Evolutionary conservation across 1,284 basidiomycete species (phyloP).

Genomic region (Naganishia albida): DNA sequence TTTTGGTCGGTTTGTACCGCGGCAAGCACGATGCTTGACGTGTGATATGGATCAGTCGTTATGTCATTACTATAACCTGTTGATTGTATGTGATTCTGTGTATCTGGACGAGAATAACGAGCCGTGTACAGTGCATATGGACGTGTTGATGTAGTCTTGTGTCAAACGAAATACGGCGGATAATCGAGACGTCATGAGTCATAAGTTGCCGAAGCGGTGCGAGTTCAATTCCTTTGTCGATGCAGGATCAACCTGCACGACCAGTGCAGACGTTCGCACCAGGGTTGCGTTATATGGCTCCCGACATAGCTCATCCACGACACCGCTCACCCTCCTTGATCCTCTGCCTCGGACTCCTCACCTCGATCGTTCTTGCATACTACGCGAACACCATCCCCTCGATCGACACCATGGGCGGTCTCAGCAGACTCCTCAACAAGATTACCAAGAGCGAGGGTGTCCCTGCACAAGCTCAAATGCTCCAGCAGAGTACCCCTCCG

Average conservation of each 20-base stretch:
- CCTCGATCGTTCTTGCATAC: background rate
- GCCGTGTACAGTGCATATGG: too few species aligned
- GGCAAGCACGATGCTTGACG: background rate
- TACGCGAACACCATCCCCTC: background rate
- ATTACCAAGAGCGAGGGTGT: conserved; percentile 3
- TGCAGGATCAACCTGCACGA: too few species aligned
- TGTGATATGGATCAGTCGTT: background rate
- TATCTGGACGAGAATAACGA: too few species aligned
- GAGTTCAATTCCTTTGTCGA: too few species aligned
- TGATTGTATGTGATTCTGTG: too few species aligned
- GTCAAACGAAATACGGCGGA: too few species aligned
- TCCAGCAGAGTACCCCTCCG: background rate
- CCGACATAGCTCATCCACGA: background rate
- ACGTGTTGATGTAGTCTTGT: too few species aligned
- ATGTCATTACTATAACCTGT: background rate
- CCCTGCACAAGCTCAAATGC: background rate
- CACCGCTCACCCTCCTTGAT: background rate
- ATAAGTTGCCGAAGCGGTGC: too few species aligned
- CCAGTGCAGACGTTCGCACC: too few species aligned
- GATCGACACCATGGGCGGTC: conserved; percentile 4
- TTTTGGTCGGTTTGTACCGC: background rate
- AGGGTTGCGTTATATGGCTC: background rate
- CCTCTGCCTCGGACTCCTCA: background rate
- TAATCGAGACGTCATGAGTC: too few species aligned
- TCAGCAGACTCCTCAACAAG: conserved; percentile 24